A percentile compares a stretch with the other conserved stretches of the same genome.
These are phyloP conservation scores for Aureobasidium sp. DNA, from an alignment of 2,329 filamentous ascomycete genomes.

Conservation along the genomic window DNA sequence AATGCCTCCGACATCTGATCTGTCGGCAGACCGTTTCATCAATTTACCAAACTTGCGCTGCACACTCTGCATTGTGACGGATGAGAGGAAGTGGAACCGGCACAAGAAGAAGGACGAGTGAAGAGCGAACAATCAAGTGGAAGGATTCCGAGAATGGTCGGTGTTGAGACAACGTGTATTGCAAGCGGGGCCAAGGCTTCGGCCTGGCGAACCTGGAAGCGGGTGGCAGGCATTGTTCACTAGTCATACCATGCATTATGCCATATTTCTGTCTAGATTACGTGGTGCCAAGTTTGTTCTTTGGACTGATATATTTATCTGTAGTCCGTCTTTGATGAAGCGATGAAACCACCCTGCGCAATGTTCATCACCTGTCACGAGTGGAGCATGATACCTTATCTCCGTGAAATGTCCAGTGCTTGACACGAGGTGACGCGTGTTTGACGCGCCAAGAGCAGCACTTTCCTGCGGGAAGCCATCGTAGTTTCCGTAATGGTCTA, in stretches of 20 bases:
- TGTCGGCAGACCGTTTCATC: conserved; percentile 64
- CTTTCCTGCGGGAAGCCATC: conserved; percentile 1
- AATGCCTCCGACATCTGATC: conserved; percentile 66
- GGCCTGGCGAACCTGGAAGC: conserved; percentile 8
- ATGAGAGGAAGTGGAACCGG: neutral
- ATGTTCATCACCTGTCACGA: neutral
- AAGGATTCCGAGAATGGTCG: neutral
- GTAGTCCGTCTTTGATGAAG: neutral
- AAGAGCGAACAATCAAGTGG: neutral
- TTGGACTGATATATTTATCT: neutral
- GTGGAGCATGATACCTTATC: neutral
- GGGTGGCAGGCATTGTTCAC: conserved; percentile 8
- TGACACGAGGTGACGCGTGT: neutral
- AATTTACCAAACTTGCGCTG: conserved; percentile 69
- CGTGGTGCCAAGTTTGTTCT: neutral
- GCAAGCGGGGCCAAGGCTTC: conserved; percentile 15
- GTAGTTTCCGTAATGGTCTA: neutral
- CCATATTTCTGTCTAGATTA: neutral
- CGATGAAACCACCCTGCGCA: neutral
- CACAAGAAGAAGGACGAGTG: neutral
- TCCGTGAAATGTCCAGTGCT: neutral
- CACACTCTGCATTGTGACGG: conserved; percentile 56
- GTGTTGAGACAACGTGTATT: conserved; percentile 11
- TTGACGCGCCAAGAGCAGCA: conserved; percentile 9
- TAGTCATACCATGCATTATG: conserved; percentile 19